Percentiles rank a stretch among this genome's conserved stretches.
Evolutionary conservation across 1,139 yeast species (phyloP).

Genomic region (Geotrichum candidum): DNA sequence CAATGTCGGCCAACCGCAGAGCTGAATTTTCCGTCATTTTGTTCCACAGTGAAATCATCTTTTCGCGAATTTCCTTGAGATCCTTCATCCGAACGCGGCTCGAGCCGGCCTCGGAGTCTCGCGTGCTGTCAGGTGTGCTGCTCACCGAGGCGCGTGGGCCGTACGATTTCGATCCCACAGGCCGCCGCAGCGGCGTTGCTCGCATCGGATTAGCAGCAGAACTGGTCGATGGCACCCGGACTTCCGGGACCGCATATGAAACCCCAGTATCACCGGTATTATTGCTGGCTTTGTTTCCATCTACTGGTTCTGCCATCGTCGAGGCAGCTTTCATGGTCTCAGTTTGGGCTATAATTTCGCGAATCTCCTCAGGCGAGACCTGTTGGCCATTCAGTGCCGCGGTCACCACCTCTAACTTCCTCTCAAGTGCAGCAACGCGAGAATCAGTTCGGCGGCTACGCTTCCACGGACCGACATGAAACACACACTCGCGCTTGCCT

Average conservation of each 20-base stretch:
- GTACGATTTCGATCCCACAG: background rate
- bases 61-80: slow-evolving; percentile 28
- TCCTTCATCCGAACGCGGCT: slow-evolving; percentile 9
- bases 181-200: background rate
- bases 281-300: background rate
- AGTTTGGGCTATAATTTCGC: background rate
- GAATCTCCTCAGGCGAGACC: background rate
- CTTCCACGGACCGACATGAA: slow-evolving; percentile 56
- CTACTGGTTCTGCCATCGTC: background rate
- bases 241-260: background rate
- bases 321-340: background rate
- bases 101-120: background rate
- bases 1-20: slow-evolving; percentile 25
- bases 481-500: slow-evolving; percentile 58
- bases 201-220: background rate
- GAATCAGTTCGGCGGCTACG: slow-evolving; percentile 40
- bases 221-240: background rate
- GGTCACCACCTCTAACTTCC: slow-evolving; percentile 33
- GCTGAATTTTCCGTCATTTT: slow-evolving; percentile 27
- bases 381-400: slow-evolving; percentile 19
- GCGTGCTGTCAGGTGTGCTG: slow-evolving; percentile 5
- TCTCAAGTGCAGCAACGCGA: slow-evolving; percentile 36
- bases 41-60: slow-evolving; percentile 32
- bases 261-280: background rate
- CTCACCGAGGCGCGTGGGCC: background rate